These are phyloP conservation scores for Petunia hybrid DNA, from an alignment of 305 asterid genomes.

Conservation along the genomic window DNA sequence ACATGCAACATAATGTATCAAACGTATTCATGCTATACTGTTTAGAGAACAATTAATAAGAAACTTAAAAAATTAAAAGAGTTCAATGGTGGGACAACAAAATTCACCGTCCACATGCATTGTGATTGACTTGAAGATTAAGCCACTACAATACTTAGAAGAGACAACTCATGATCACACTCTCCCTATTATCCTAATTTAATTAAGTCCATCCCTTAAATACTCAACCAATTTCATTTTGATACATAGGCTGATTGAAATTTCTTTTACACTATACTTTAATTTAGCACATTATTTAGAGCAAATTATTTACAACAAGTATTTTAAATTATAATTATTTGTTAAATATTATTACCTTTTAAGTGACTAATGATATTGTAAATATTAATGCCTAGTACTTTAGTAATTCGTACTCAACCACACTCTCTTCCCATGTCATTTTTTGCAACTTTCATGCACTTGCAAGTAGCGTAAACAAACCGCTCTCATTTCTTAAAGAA, in stretches of 20 bases:
- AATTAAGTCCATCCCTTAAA: background rate
- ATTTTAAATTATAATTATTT: no score
- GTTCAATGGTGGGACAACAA: conserved; percentile 15
- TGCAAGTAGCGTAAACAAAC: conserved; percentile 12
- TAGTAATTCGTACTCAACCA: background rate
- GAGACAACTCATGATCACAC: conserved; percentile 25
- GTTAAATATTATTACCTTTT: background rate
- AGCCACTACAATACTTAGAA: conserved; percentile 33
- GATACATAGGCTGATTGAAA: no score
- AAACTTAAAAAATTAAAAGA: background rate
- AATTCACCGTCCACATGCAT: conserved; percentile 29
- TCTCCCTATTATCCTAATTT: background rate
- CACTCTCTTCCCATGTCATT: background rate
- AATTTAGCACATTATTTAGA: no score
- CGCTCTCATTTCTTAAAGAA: background rate
- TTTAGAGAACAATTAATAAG: background rate
- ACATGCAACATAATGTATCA: background rate
- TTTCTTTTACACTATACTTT: no score
- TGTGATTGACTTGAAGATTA: conserved; percentile 39
- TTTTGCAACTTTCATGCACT: conserved; percentile 9
- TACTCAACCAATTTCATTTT: background rate
- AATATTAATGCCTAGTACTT: no score
- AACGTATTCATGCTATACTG: background rate
- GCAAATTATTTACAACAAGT: background rate
- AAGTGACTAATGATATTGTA: background rate